phyloP scores from a whole-genome alignment of 257 asterid genomes.

The Verbascum thapsus region DNA sequence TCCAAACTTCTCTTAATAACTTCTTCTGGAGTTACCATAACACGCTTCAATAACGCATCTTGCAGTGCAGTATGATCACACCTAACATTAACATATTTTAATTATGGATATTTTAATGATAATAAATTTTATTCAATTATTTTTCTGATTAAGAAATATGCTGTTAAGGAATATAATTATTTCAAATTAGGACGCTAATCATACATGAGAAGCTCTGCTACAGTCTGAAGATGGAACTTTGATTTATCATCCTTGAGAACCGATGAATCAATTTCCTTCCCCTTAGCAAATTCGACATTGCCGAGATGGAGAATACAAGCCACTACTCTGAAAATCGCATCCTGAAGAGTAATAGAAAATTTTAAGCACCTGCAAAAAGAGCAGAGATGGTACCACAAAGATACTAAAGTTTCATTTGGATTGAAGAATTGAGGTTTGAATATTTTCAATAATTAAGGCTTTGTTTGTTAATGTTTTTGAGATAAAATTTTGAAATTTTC shows the following conservation, averaged over 20 bases:
- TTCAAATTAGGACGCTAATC: conserved; percentile 27
- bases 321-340: conserved; percentile 97
- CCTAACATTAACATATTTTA: conserved; percentile 56
- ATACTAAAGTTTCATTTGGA: neutral
- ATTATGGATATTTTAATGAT: too few species aligned
- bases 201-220: conserved; percentile 94
- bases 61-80: conserved; percentile 69
- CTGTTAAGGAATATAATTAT: conserved; percentile 5
- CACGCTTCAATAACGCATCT: conserved; percentile 93
- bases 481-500: too few species aligned
- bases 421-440: too few species aligned
- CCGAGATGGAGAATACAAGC: conserved; percentile 96
- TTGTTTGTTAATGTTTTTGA: too few species aligned
- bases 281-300: conserved; percentile 77
- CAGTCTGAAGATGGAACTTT: conserved; percentile 78
- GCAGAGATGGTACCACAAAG: conserved; percentile 17
- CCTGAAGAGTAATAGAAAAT: conserved; percentile 48
- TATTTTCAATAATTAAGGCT: too few species aligned
- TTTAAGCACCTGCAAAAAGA: conserved; percentile 22
- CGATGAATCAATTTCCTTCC: conserved; percentile 82
- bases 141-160: neutral
- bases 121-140: too few species aligned
- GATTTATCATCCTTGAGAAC: conserved; percentile 87
- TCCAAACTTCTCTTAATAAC: conserved; percentile 98
- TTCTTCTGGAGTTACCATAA: conserved; percentile 98